Conservation (phyloP, 2,329 filamentous ascomycete species). For the Zymoseptoria tritici region DNA sequence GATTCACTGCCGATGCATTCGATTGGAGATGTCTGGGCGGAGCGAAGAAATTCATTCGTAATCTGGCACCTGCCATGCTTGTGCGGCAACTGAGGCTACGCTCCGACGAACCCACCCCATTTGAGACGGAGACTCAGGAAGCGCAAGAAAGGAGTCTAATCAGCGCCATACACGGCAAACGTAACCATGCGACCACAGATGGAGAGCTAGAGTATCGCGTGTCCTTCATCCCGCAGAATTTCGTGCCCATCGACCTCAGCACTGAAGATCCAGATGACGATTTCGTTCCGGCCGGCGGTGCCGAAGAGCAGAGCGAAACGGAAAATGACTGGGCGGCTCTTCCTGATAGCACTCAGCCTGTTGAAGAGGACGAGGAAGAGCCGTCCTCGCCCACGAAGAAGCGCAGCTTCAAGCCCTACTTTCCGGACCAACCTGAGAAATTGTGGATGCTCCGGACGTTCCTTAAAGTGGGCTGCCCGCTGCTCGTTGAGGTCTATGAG, state of each 20-base stretch:
- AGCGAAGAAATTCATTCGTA: constrained; percentile 75
- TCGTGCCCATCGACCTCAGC: constrained; percentile 71
- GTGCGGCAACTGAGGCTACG: constrained; percentile 48
- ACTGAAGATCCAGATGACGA: constrained; percentile 61
- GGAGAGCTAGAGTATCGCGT: constrained; percentile 69
- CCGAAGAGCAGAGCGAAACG: constrained; percentile 30
- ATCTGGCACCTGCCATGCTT: constrained; percentile 69
- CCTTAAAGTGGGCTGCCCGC: constrained; percentile 56
- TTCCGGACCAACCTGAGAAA: constrained; percentile 59
- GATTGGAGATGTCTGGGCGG: constrained; percentile 76
- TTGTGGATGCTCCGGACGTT: constrained; percentile 62
- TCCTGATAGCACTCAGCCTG: constrained; percentile 13
- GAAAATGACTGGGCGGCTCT: constrained; percentile 19
- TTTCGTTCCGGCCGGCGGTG: constrained; percentile 32
- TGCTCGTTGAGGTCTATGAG: constrained; percentile 60
- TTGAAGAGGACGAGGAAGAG: constrained; percentile 24
- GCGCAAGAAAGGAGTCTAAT: constrained; percentile 50
- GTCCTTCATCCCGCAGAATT: constrained; percentile 64
- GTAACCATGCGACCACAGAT: constrained; percentile 68
- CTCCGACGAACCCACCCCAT: constrained; percentile 7
- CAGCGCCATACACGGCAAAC: constrained; percentile 57
- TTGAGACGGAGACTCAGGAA: constrained; percentile 31
- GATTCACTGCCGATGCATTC: constrained; percentile 71
- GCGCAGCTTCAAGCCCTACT: constrained; percentile 46
- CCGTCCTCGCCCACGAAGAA: constrained; percentile 38